A percentile compares a stretch with the other conserved stretches of the same genome.
Conservation (phyloP, 2,329 filamentous ascomycete species). For the Plectosphaerella plurivora region DNA sequence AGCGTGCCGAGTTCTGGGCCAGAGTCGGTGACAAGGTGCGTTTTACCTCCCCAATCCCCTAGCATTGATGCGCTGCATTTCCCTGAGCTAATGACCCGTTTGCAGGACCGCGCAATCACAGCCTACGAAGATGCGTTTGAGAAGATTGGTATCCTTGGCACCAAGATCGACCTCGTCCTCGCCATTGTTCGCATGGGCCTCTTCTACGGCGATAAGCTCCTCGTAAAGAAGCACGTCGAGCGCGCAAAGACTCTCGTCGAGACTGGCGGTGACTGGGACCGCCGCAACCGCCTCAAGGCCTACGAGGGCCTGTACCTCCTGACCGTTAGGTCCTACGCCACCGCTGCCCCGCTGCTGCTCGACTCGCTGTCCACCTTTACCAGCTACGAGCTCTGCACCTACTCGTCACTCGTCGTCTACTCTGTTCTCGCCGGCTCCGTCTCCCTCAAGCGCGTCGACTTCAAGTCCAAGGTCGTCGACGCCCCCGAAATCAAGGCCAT, state of each 20-base stretch:
- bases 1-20: slow-evolving; percentile 94
- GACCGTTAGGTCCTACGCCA: slow-evolving; percentile 84
- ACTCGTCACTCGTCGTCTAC: slow-evolving; percentile 91
- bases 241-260: slow-evolving; percentile 87
- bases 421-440: slow-evolving; percentile 92
- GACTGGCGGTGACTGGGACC: slow-evolving; percentile 95
- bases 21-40: slow-evolving; percentile 90
- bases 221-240: slow-evolving; percentile 92
- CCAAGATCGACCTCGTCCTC: slow-evolving; percentile 94
- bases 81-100: slow-evolving; percentile 8
- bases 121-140: slow-evolving; percentile 92
- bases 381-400: slow-evolving; percentile 96
- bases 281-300: slow-evolving; percentile 95
- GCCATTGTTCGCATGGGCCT: slow-evolving; percentile 93
- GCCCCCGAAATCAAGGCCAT: slow-evolving; percentile 98
- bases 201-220: slow-evolving; percentile 89
- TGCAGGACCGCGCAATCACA: slow-evolving; percentile 85
- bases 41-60: neutral
- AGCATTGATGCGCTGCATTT: neutral
- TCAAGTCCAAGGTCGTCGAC: slow-evolving; percentile 98
- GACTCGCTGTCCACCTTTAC: slow-evolving; percentile 98
- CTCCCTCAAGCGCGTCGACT: slow-evolving; percentile 93
- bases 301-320: slow-evolving; percentile 94
- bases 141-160: slow-evolving; percentile 94
- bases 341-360: slow-evolving; percentile 86